Base-by-base conservation (phyloP, 2,329 filamentous ascomycete genomes). In the Venturia effusa region DNA sequence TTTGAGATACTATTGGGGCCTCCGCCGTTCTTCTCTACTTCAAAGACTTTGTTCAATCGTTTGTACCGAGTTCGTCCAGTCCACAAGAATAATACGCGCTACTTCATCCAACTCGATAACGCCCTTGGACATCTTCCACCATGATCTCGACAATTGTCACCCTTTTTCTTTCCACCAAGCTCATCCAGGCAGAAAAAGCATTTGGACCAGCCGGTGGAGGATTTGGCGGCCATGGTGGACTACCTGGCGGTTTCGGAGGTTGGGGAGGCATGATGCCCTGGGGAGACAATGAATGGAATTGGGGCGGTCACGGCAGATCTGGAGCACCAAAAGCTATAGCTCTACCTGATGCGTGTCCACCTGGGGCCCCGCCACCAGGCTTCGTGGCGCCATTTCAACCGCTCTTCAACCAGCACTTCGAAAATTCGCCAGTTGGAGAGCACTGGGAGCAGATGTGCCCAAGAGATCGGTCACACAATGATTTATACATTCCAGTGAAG, bases 371-470 rank as follows among this genome's bases (percentile, higher is more conserved):
- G 15, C 34, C 59, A 4, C 59, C 59, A 22, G 40, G 40, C 10
- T 60, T 39, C 27, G 40, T 43, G 11, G 37, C 40, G 13, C 59
- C 59, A 30, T 60, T 60, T 27, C 59, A 60, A 32, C 59, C 34
- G 19, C 34, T 60, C 37, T 43, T 60, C 37, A 40, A 40, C 17
- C 34, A 40, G 37, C 59, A 60, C 27, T 60, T 39, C 19, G 37
- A 60, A 17, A 22, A 22, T 17, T 24, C 34, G 17, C 34, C 34
- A 27, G 13, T 27, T 7, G 59, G 40, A 27, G 37, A 60, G n/a
- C 59, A 60, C 24, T 60, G 59, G 59, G 37, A 60, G n/a, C 59
- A 60, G 37, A 60, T 60, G 59, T 60, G 59, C 34, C 59, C 59
- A 7, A 19, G 59, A 60, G 59, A 60, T 60, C 32, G 59, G 24